Percentiles rank a stretch among this genome's conserved stretches.
Evolutionary conservation across 1,139 yeast species (phyloP).

Genomic region (Pneumocystis sp.): DNA sequence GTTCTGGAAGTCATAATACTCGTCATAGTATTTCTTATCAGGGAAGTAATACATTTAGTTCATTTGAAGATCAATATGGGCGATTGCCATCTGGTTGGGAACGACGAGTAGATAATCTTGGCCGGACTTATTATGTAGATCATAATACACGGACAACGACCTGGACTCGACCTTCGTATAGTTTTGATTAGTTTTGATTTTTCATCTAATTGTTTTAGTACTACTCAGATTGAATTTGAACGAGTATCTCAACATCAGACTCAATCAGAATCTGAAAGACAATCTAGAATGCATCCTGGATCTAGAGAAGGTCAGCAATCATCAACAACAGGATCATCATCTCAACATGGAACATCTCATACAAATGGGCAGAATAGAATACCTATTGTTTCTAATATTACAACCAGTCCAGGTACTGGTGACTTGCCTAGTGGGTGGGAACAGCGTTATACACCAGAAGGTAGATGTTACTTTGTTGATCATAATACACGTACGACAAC

Average conservation of each 20-base stretch:
- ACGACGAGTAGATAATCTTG: conserved; percentile 90
- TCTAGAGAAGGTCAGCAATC: conserved; percentile 26
- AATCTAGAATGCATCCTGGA: conserved; percentile 82
- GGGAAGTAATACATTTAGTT: conserved; percentile 52
- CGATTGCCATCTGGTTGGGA: conserved; percentile 98
- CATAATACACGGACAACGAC: conserved; percentile 96
- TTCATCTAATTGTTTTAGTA: conserved; percentile 34
- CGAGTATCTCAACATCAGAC: conserved; percentile 21
- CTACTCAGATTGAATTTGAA: conserved; percentile 19
- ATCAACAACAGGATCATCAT: conserved; percentile 22
- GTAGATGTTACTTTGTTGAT: conserved; percentile 94
- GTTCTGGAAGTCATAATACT: conserved; percentile 18
- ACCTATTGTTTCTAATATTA: conserved; percentile 46
- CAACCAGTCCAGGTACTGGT: conserved; percentile 89
- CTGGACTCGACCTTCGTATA: conserved; percentile 73
- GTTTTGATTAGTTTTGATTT: neutral
- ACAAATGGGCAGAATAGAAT: conserved; percentile 28
- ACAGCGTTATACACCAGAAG: conserved; percentile 94
- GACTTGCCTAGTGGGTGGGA: conserved; percentile 99
- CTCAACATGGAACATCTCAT: conserved; percentile 18
- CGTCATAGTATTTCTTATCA: conserved; percentile 17
- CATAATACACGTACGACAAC: conserved; percentile 97
- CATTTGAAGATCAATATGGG: conserved; percentile 94
- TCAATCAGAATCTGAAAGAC: conserved; percentile 71
- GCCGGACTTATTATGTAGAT: conserved; percentile 94